phyloP scores from a whole-genome alignment of 78 protist genomes.

The Guillardia theta region DNA sequence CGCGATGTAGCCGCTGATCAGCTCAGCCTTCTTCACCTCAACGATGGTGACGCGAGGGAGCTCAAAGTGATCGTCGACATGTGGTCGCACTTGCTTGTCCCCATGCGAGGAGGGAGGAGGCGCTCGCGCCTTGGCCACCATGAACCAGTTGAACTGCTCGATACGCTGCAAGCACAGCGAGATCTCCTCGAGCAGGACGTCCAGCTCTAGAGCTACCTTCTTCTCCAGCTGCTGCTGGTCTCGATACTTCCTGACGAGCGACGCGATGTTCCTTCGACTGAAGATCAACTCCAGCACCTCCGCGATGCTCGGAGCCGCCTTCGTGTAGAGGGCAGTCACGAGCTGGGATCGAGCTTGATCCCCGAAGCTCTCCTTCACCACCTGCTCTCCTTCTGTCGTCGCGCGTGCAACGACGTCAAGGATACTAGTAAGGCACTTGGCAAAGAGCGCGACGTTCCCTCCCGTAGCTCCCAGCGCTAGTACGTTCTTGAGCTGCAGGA shows the following conservation, averaged over 20 bases:
- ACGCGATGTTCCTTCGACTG: neutral
- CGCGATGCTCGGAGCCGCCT: neutral
- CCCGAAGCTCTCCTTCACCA: neutral
- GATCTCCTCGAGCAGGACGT: neutral
- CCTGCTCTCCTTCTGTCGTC: neutral
- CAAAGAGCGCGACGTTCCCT: neutral
- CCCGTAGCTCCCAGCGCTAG: neutral
- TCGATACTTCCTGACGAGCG: neutral
- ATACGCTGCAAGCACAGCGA: conserved; percentile 11
- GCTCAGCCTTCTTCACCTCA: neutral
- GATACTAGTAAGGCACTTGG: neutral
- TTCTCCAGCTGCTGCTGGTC: neutral
- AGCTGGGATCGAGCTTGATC: neutral
- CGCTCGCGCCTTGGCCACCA: neutral
- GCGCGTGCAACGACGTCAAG: neutral
- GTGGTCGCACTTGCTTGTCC: too few species aligned
- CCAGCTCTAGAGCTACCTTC: neutral
- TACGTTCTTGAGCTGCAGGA: neutral
- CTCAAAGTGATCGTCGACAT: neutral
- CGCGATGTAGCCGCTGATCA: neutral
- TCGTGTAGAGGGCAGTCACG: neutral
- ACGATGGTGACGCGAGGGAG: neutral
- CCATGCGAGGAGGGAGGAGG: neutral
- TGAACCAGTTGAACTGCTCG: conserved; percentile 27
- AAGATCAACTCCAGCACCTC: neutral